Percentiles rank a stretch among this genome's conserved stretches.
phyloP scores from a whole-genome alignment of 1,284 basidiomycete species.

The Meripilus lineatus region DNA sequence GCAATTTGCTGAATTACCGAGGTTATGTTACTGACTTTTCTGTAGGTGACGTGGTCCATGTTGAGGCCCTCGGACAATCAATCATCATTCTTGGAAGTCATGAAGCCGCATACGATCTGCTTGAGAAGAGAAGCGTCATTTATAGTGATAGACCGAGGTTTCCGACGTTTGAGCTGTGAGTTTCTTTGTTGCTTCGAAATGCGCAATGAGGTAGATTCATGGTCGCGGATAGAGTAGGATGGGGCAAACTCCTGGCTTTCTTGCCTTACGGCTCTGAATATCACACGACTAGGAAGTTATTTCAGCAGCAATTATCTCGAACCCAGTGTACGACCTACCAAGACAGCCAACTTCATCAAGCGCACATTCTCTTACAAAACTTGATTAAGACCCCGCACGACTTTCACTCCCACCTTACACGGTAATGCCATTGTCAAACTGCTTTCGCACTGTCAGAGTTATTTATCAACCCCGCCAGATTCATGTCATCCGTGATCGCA shows the following conservation, averaged over 20 bases:
- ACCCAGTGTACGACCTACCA: background rate
- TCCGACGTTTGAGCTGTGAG: conserved; percentile 6
- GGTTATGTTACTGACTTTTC: background rate
- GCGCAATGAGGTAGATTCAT: background rate
- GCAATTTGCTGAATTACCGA: background rate
- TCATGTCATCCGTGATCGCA: conserved; percentile 38
- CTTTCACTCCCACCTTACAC: background rate
- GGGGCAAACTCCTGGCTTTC: background rate
- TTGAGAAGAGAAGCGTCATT: conserved; percentile 14
- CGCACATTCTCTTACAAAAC: background rate
- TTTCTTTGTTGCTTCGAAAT: background rate
- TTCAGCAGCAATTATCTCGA: background rate
- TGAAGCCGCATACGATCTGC: conserved; percentile 11
- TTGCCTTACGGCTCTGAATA: background rate
- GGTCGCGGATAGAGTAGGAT: background rate
- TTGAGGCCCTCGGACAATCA: conserved; percentile 9
- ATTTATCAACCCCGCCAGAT: conserved; percentile 8
- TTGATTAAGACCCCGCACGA: background rate
- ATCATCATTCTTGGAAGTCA: conserved; percentile 8
- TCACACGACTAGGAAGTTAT: background rate
- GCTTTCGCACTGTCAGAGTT: too few species aligned
- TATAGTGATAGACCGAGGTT: conserved; percentile 12
- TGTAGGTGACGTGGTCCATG: conserved; percentile 14
- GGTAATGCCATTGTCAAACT: too few species aligned
- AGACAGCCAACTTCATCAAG: background rate